Evolutionary conservation across 1,284 basidiomycete species (phyloP), one percentile per base, ranked within the genome.

Genomic region (Apiotrichum domesticum): DNA sequence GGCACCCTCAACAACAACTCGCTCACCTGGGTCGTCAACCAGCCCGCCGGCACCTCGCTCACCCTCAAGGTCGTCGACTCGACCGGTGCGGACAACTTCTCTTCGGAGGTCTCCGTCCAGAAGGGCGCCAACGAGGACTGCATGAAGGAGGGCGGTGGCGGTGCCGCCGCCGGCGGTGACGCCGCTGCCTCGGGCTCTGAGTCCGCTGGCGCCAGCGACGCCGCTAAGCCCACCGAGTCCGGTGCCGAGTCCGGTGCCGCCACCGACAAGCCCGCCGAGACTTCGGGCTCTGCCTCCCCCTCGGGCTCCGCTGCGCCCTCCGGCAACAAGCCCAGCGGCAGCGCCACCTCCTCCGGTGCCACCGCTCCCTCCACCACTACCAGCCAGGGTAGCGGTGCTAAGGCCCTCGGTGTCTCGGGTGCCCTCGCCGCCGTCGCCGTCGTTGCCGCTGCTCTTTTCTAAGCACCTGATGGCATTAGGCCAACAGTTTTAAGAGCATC

Each of bases 21-120:
- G 47, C 67, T 79, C 64, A 87, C 86, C 14, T 90, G 87, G 87
- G 73, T 46, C 21, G 84, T 84, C 51, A 80, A 87, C 71, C 67
- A 88, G 34, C 61, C 73, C 3, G 56, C 76, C 1, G 81, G 81
- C 40, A 83, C 81, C 32, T 63, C 61, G 11, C 62, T 76, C 52
- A 67, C 71, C 54, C 41, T 73, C 55, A 61, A 63, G 58, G 56
- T 73, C 51, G 64, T 61, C 50, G 73, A 73, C 68, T 57, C 61
- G 45, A 64, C 64, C 45, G 72, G 72, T 58, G 48, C 46, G 35
- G 55, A 60, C 56, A 71, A 71, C 63, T 71, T 68, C 63, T 56
- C 64, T 33, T 43, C 59, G 10, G 56, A 58, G 35, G 63, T 71
- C 49, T 59, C 64, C 46, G 62, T 72, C 52, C 49, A 40, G 21